Evolutionary conservation across 768 basidiomycete genomes (phyloP), one percentile per base, ranked within the genome.

Genomic region (Chalciporus sphaerocephalus): DNA sequence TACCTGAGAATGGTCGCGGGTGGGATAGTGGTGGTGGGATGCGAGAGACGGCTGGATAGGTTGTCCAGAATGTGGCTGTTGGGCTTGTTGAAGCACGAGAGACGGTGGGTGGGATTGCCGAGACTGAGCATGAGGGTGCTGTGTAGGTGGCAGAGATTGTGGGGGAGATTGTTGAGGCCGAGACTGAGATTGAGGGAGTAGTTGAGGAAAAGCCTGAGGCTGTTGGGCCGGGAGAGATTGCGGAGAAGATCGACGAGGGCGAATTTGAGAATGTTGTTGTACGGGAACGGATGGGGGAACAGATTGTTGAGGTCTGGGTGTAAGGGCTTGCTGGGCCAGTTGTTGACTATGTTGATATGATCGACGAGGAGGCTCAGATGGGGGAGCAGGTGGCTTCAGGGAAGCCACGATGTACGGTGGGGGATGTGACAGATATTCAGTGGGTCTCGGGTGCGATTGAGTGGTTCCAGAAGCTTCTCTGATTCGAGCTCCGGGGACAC

Each of bases 271-370:
- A 41, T 15, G 38, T 27, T 27, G 36, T 13, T 39, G 47, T n/a
- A 30, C 15, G 30, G 12, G 33, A 33, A n/a, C 33, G 13, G 17
- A 23, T 27, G 46, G 49, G 6, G 18, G 34, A 16, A n/a, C 18
- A 7, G 30, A 7, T 25, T 2, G 30, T 23, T 42, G 55, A 17
- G 39, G 39, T 13, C 41, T 43, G 6, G 20, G 22, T 18, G 7
- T 37, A 12, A 2, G 27, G 13, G 9, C 5, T 28, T 32, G 30
- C 30, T 32, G 30, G 30, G n/a, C 4, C 30, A 6, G n/a, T 16
- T 18, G 55, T 18, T 43, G 54, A 5, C 12, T 9, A 36, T 43
- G 53, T 18, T 35, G 53, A 2, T 17, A 36, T 11, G 6, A 24
- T 35, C 22, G 21, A 6, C 32, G 44, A 37, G 41, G 22, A 18